phyloP scores from a whole-genome alignment of 768 basidiomycete genomes.

The Lentinula detonsa region DNA sequence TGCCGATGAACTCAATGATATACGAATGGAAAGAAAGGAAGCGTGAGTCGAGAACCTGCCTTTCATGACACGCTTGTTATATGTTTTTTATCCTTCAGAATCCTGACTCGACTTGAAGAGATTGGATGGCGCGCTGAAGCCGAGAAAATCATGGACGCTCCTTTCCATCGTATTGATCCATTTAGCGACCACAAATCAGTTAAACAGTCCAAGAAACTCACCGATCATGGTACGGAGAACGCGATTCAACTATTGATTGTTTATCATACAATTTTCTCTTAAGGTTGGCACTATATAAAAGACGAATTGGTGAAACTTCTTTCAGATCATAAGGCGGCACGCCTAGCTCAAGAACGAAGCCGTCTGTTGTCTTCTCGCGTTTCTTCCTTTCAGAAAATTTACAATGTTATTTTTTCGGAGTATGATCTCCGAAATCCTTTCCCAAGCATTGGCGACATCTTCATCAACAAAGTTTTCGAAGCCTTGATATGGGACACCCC shows the following conservation, averaged over 20 bases:
- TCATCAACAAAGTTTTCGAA: not conserved
- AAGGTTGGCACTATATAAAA: conserved; percentile 2
- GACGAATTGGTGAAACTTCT: not conserved
- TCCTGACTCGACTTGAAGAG: not conserved
- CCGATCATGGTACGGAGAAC: not conserved
- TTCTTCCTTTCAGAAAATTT: not conserved
- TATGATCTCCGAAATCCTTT: not conserved
- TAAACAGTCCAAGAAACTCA: conserved; percentile 4
- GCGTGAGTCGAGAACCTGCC: not conserved
- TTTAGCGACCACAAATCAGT: conserved; percentile 2
- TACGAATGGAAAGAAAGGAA: not conserved
- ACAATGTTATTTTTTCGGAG: not conserved
- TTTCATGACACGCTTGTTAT: too few relatives aligned
- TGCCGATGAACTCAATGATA: not conserved
- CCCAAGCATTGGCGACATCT: not conserved
- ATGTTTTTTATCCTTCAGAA: not conserved
- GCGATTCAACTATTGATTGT: not conserved
- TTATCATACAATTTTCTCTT: not conserved
- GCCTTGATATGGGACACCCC: not conserved
- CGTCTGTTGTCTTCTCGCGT: not conserved
- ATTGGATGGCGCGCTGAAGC: conserved; percentile 4
- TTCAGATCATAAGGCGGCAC: not conserved
- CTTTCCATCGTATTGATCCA: not conserved
- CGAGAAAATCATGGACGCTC: not conserved
- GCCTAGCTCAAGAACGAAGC: not conserved